phyloP scores from a whole-genome alignment of 2,329 filamentous ascomycete species.

The Xylaria digitata region DNA sequence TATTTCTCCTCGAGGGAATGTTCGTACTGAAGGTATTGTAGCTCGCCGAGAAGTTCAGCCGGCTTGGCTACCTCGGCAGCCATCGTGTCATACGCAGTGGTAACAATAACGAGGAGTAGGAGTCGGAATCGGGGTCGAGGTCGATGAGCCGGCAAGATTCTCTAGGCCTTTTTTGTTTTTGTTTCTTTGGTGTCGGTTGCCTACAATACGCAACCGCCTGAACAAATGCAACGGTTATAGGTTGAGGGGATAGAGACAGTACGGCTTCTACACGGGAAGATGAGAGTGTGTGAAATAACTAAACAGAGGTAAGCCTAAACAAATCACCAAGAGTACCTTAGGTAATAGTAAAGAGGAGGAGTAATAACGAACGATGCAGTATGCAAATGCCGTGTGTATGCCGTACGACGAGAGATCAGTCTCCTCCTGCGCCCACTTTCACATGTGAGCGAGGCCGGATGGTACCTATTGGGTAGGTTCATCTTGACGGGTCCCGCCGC shows the following conservation, averaged over 20 bases:
- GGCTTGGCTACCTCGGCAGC: conserved; percentile 45
- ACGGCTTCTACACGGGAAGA: not conserved
- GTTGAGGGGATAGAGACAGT: not conserved
- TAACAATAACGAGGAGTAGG: not conserved
- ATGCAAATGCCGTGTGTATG: conserved; percentile 20
- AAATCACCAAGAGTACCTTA: not conserved
- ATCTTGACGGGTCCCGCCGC: no score
- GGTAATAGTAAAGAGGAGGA: conserved; percentile 16
- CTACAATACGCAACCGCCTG: not conserved
- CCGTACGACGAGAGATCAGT: conserved; percentile 18
- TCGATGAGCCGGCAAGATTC: not conserved
- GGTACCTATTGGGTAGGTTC: no score
- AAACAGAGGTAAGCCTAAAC: not conserved
- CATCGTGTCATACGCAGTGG: conserved; percentile 47
- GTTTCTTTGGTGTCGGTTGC: not conserved
- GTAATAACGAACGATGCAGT: conserved; percentile 24
- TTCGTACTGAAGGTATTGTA: conserved; percentile 71
- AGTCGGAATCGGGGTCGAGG: conserved; percentile 1
- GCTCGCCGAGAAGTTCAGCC: conserved; percentile 56
- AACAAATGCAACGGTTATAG: not conserved
- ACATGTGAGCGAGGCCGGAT: conserved; percentile 38
- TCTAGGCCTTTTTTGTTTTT: not conserved
- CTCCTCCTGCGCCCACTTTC: conserved; percentile 38
- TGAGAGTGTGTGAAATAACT: not conserved
- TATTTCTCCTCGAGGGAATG: conserved; percentile 71